A percentile compares a stretch with the other conserved stretches of the same genome.
Evolutionary conservation across 495 filamentous ascomycete genomes (phyloP).

Genomic region (Penicillium longicatenatum): DNA sequence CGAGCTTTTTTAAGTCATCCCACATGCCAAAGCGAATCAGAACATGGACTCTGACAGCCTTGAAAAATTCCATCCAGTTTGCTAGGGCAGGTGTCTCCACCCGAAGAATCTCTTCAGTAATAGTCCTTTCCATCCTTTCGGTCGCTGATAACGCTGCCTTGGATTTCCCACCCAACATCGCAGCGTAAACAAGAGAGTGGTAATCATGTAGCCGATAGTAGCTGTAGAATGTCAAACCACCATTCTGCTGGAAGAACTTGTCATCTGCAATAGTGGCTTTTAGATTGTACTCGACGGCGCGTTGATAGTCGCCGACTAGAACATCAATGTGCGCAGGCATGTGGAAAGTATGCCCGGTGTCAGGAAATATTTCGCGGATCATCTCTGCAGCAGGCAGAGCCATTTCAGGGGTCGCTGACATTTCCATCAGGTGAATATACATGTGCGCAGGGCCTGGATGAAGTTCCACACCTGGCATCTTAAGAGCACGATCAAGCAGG

Average conservation of each 20-base stretch:
- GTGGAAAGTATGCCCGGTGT: slow-evolving; percentile 68
- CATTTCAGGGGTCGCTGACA: slow-evolving; percentile 62
- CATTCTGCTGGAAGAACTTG: slow-evolving; percentile 53
- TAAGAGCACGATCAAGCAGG: slow-evolving; percentile 56
- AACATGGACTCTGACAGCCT: slow-evolving; percentile 62
- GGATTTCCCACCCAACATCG: slow-evolving; percentile 67
- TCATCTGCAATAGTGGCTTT: slow-evolving; percentile 62
- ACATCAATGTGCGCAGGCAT: slow-evolving; percentile 74
- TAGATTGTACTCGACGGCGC: slow-evolving; percentile 61
- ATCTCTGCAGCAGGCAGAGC: slow-evolving; percentile 59
- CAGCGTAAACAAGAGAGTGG: slow-evolving; percentile 70
- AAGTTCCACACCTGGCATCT: slow-evolving; percentile 33
- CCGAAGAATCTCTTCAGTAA: slow-evolving; percentile 61
- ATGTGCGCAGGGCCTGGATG: slow-evolving; percentile 69
- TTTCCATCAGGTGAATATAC: slow-evolving; percentile 76
- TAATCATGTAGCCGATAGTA: slow-evolving; percentile 67
- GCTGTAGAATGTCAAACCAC: slow-evolving; percentile 64
- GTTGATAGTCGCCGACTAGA: slow-evolving; percentile 65
- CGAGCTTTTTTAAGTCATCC: slow-evolving; percentile 55
- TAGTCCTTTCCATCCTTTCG: slow-evolving; percentile 48
- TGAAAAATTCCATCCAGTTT: slow-evolving; percentile 69
- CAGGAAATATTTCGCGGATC: slow-evolving; percentile 63
- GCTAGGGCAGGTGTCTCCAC: slow-evolving; percentile 68
- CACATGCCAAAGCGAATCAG: slow-evolving; percentile 67
- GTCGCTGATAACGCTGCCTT: slow-evolving; percentile 59